Conservation (phyloP, 306 rosid genomes). For the Trichosanthes cucumerina region DNA sequence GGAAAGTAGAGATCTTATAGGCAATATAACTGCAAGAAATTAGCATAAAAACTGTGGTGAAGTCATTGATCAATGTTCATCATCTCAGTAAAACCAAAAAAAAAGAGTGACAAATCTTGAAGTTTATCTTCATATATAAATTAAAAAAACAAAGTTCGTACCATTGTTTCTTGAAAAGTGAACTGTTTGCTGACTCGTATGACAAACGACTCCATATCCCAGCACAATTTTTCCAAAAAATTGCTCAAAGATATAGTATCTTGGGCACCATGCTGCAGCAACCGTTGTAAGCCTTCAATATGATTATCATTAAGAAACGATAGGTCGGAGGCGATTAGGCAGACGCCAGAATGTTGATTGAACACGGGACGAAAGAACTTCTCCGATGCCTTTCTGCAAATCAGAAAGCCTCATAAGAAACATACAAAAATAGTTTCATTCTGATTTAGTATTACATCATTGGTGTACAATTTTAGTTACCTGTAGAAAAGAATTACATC, state of each 20-base stretch:
- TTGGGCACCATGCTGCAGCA: slow-evolving; percentile 35
- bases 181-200: slow-evolving; percentile 53
- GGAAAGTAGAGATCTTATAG: not conserved
- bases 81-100: not conserved
- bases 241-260: slow-evolving; percentile 28
- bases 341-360: slow-evolving; percentile 26
- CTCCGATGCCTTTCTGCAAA: slow-evolving; percentile 60
- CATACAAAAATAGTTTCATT: slow-evolving; percentile 9
- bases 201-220: slow-evolving; percentile 48
- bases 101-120: not conserved
- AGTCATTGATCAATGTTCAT: not conserved
- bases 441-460: not conserved
- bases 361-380: slow-evolving; percentile 51
- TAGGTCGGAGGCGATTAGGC: slow-evolving; percentile 34
- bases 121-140: not conserved
- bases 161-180: slow-evolving; percentile 64
- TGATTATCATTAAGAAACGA: slow-evolving; percentile 30
- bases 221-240: slow-evolving; percentile 52
- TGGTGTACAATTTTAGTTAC: slow-evolving; percentile 25
- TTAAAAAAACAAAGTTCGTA: slow-evolving; percentile 14
- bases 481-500: slow-evolving; percentile 66
- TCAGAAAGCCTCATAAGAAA: slow-evolving; percentile 19
- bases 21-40: not conserved
- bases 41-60: not conserved
- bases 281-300: slow-evolving; percentile 51